Evolutionary conservation across 1,139 yeast species (phyloP), one percentile per base, ranked within the genome.

Genomic region (Trichomonascaceae sp.): DNA sequence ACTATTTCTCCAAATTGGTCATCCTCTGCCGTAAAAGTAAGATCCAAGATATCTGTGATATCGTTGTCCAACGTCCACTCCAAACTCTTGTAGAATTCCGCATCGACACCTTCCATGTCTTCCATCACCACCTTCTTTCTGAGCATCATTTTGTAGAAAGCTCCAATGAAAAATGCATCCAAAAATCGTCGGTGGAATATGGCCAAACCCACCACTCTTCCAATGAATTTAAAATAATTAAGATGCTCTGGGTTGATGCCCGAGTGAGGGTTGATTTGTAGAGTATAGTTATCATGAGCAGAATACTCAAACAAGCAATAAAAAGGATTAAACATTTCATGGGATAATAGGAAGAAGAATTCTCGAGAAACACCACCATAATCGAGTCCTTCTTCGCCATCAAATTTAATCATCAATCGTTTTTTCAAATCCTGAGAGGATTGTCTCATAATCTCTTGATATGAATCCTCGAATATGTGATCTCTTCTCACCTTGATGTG

Each of bases 321-420:
- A 73, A 91, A 89, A 57, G 99, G 99, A 70, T 95, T 91, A 73
- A 93, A 93, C 97, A 93, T 95, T 73, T 95, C 98, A 70, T 93
- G 99, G 1, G 98, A 91, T 61, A 93, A 78, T 67, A 91, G 78
- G 74, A 90, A 93, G 84, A 95, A 93, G 72, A 89, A 93, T 72
- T 93, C 99, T 76, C 99, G 82, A 30, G 97, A 89, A 61, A 93
- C 98, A 69, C 99, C 99, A 79, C 99, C 99, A 69, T 93, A 93
- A 77, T 93, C 99, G 64, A 95, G 80, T 71, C 99, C 99, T 77
- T 93, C 99, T 76, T 93, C 99, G 58, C 99, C 99, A 64, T 93
- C 99, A 66, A 95, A 93, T 71, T 93, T 91, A 70, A 93, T 95
- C 99, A 93, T 93, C 59, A 93, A 76, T 69, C 99, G 82, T 78